These are phyloP conservation scores for Cyberlindnera mississippiensis DNA, from an alignment of 805 yeast species.

Conservation along the genomic window DNA sequence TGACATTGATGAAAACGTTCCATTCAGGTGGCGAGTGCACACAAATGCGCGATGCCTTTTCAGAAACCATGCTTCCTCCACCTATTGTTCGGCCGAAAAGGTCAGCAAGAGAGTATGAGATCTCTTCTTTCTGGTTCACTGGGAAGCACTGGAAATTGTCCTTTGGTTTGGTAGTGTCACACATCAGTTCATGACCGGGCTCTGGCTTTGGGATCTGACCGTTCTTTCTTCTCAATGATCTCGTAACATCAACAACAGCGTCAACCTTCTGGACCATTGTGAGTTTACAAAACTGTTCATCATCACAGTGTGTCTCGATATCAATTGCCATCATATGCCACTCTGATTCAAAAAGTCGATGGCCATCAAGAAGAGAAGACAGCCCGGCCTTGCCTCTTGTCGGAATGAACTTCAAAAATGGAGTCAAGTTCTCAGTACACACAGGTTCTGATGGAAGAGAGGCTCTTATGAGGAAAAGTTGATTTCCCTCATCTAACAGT, in stretches of 20 bases:
- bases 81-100: slow-evolving; percentile 66
- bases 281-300: slow-evolving; percentile 39
- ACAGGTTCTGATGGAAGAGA: slow-evolving; percentile 93
- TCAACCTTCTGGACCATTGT: slow-evolving; percentile 64
- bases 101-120: slow-evolving; percentile 52
- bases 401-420: slow-evolving; percentile 84
- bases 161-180: slow-evolving; percentile 60
- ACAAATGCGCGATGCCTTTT: slow-evolving; percentile 39
- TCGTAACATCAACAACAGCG: slow-evolving; percentile 66
- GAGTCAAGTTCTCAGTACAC: slow-evolving; percentile 95
- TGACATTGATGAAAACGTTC: slow-evolving; percentile 36
- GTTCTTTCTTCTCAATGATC: slow-evolving; percentile 55
- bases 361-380: slow-evolving; percentile 83
- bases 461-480: slow-evolving; percentile 64
- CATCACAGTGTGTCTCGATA: slow-evolving; percentile 52
- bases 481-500: slow-evolving; percentile 30
- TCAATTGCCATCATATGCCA: slow-evolving; percentile 96
- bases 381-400: slow-evolving; percentile 90
- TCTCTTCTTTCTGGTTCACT: slow-evolving; percentile 42
- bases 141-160: slow-evolving; percentile 80
- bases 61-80: slow-evolving; percentile 61
- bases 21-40: slow-evolving; percentile 45
- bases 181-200: slow-evolving; percentile 63
- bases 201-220: slow-evolving; percentile 81
- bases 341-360: slow-evolving; percentile 79